phyloP scores from a whole-genome alignment of 352 stramenopile genomes.

The Thalassiosira hispida region DNA sequence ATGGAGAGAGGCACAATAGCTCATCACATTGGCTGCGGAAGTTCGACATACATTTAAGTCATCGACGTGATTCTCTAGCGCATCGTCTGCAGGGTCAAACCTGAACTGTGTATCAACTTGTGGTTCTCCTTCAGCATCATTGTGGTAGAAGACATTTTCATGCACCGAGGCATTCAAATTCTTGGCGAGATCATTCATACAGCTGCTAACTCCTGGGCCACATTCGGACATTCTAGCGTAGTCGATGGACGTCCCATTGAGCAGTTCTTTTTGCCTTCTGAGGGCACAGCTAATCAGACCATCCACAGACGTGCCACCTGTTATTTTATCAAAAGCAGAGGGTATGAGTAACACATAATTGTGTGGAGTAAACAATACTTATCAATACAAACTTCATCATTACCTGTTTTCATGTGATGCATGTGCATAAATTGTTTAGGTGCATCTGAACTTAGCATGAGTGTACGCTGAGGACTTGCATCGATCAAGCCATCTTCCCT shows the following conservation, averaged over 20 bases:
- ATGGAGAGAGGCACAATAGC: constrained; percentile 59
- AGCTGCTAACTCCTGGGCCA: constrained; percentile 25
- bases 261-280: constrained; percentile 26
- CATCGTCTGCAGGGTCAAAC: constrained; percentile 53
- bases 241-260: constrained; percentile 31
- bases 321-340: neutral
- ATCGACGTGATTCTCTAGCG: constrained; percentile 23
- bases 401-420: constrained; percentile 67
- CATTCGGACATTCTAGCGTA: constrained; percentile 52
- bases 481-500: constrained; percentile 3
- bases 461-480: constrained; percentile 32
- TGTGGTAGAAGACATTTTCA: constrained; percentile 57
- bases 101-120: constrained; percentile 18
- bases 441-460: constrained; percentile 17
- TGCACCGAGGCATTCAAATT: constrained; percentile 40
- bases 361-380: neutral
- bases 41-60: constrained; percentile 52
- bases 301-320: constrained; percentile 54
- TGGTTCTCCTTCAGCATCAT: constrained; percentile 37
- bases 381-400: no score
- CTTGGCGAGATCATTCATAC: constrained; percentile 44
- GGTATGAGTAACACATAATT: neutral
- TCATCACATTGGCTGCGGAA: constrained; percentile 52
- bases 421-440: constrained; percentile 66
- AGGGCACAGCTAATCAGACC: constrained; percentile 44